phyloP scores from a whole-genome alignment of 768 basidiomycete species.

The Agrocybe praecox region DNA sequence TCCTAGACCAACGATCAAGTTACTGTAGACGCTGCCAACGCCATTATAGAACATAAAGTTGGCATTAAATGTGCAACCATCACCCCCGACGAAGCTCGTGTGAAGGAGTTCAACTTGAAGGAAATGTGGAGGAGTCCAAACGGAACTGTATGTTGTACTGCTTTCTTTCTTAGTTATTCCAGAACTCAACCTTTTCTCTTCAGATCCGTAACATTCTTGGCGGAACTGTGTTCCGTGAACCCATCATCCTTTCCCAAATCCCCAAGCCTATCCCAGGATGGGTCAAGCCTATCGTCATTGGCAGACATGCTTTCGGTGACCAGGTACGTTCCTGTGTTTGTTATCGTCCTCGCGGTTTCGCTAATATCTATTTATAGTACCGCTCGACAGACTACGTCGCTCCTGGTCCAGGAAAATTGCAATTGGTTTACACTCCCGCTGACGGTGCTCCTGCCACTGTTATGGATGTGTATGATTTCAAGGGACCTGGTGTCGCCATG shows the following conservation, averaged over 20 bases:
- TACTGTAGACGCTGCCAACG: constrained; percentile 91
- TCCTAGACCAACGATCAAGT: constrained; percentile 89
- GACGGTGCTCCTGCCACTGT: constrained; percentile 69
- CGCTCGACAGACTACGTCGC: constrained; percentile 92
- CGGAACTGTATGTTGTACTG: constrained; percentile 67
- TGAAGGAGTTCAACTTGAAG: constrained; percentile 95
- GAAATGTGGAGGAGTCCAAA: constrained; percentile 99
- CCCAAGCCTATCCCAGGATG: constrained; percentile 96
- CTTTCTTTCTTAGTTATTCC: neutral
- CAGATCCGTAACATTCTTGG: constrained; percentile 97
- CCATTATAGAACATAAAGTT: constrained; percentile 92
- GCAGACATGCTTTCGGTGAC: constrained; percentile 97
- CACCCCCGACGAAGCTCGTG: constrained; percentile 96
- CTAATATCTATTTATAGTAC: constrained; percentile 53
- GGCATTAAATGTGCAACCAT: constrained; percentile 99
- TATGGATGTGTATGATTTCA: constrained; percentile 92
- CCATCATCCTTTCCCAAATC: constrained; percentile 89
- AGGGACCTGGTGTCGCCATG: constrained; percentile 90
- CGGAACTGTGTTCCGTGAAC: constrained; percentile 98
- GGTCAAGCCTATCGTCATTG: constrained; percentile 95
- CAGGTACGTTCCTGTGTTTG: constrained; percentile 49
- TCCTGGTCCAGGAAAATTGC: constrained; percentile 91
- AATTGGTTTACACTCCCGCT: constrained; percentile 86
- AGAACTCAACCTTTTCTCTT: neutral
- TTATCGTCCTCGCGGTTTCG: neutral